These are phyloP conservation scores for Penicillium sp. DNA, from an alignment of 2,329 filamentous ascomycete genomes.

Conservation along the genomic window DNA sequence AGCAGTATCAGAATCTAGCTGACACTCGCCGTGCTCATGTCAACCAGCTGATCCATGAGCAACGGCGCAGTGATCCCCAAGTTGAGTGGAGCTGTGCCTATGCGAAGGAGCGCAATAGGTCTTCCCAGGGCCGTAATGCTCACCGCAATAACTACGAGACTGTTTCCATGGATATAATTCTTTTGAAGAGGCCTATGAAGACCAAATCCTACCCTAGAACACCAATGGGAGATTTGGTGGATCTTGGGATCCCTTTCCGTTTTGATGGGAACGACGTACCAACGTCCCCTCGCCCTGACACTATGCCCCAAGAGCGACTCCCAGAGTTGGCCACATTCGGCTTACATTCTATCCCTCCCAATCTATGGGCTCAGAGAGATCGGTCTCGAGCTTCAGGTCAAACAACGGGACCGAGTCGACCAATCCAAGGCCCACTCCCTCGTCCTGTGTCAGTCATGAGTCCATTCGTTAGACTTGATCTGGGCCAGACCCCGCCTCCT, in stretches of 20 bases:
- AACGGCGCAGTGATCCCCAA: slow-evolving; percentile 25
- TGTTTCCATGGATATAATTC: slow-evolving; percentile 33
- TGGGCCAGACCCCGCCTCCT: background rate
- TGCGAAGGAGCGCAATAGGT: slow-evolving; percentile 29
- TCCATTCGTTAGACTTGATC: slow-evolving; percentile 6
- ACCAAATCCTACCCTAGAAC: slow-evolving; percentile 14
- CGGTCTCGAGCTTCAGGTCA: background rate
- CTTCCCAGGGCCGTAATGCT: slow-evolving; percentile 26
- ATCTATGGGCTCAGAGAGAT: background rate
- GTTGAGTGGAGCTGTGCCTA: slow-evolving; percentile 40
- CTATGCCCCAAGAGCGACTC: background rate
- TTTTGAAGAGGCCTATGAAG: slow-evolving; percentile 28
- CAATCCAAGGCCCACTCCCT: slow-evolving; percentile 7
- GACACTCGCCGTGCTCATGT: slow-evolving; percentile 32
- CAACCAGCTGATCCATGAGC: slow-evolving; percentile 33
- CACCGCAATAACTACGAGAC: slow-evolving; percentile 30
- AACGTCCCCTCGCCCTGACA: no score
- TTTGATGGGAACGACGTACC: slow-evolving; percentile 7
- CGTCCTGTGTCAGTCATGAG: slow-evolving; percentile 10
- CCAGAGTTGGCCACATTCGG: background rate
- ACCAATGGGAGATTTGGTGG: slow-evolving; percentile 14
- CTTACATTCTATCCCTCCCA: background rate
- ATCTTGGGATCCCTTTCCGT: slow-evolving; percentile 11
- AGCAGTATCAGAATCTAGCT: slow-evolving; percentile 30
- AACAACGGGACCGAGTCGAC: background rate